A percentile compares a stretch with the other conserved stretches of the same genome.
Evolutionary conservation across 306 rosid species (phyloP).

Genomic region (Hippophae gyantsensis): DNA sequence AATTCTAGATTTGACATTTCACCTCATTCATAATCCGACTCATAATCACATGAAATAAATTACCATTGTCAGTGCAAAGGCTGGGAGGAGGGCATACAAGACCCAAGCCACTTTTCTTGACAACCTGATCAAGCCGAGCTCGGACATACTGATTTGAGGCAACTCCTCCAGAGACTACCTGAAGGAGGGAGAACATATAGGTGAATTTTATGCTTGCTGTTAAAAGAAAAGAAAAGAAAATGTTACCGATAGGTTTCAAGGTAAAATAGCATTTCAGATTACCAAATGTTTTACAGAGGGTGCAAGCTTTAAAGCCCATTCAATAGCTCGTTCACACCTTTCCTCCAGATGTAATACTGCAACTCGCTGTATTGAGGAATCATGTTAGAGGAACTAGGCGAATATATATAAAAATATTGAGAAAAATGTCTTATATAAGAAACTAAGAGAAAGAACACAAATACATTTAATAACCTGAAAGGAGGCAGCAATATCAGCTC

Average conservation of each 20-base stretch:
- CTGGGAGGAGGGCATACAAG: slow-evolving; percentile 92
- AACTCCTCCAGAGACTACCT: slow-evolving; percentile 96
- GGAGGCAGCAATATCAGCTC: slow-evolving; percentile 97
- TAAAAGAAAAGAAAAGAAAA: slow-evolving; percentile 3
- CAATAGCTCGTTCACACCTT: slow-evolving; percentile 82
- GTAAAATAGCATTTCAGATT: slow-evolving; percentile 20
- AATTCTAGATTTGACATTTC: background rate
- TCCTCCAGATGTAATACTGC: slow-evolving; percentile 95
- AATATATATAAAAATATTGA: slow-evolving; percentile 13
- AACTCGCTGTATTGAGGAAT: slow-evolving; percentile 45
- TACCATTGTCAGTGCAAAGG: slow-evolving; percentile 96
- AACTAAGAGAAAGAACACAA: slow-evolving; percentile 1
- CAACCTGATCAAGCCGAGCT: slow-evolving; percentile 65
- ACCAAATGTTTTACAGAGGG: slow-evolving; percentile 82
- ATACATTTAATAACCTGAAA: slow-evolving; percentile 60
- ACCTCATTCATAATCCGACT: slow-evolving; percentile 13
- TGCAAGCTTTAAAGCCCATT: slow-evolving; percentile 89
- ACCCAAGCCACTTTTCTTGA: slow-evolving; percentile 48
- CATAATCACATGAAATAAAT: slow-evolving; percentile 19
- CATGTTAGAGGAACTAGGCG: background rate
- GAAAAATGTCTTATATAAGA: slow-evolving; percentile 5
- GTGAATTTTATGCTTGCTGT: slow-evolving; percentile 10
- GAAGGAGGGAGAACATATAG: slow-evolving; percentile 22
- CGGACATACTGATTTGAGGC: slow-evolving; percentile 85
- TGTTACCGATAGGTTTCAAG: slow-evolving; percentile 2